Conservation (phyloP, 768 basidiomycete species). For the Crucibulum laeve region DNA sequence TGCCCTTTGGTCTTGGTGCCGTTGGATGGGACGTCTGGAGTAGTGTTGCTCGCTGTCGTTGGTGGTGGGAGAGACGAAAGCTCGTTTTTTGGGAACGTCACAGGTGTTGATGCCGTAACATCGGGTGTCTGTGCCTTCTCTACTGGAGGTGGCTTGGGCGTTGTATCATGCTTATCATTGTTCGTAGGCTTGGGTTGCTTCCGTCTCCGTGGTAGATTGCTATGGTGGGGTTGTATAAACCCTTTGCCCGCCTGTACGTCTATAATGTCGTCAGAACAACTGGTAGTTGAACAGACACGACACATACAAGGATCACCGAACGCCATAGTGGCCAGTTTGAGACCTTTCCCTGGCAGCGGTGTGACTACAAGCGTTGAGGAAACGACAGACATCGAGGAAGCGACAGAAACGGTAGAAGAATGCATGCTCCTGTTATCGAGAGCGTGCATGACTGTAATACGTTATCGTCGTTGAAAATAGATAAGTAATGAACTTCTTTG, state of each 20-base stretch:
- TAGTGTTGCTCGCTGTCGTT: not conserved
- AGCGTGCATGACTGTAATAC: not conserved
- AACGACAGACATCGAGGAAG: too few relatives aligned
- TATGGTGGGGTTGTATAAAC: slow-evolving; percentile 6
- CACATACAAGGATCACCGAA: not conserved
- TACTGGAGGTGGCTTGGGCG: not conserved
- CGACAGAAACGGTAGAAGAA: too few relatives aligned
- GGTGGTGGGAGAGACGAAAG: not conserved
- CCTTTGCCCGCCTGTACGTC: slow-evolving; percentile 2
- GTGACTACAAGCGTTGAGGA: too few relatives aligned
- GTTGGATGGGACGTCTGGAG: not conserved
- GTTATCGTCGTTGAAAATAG: not conserved
- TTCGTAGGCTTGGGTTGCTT: not conserved
- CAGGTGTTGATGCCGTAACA: too few relatives aligned
- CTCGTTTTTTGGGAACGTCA: too few relatives aligned
- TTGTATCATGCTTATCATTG: not conserved
- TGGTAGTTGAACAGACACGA: not conserved
- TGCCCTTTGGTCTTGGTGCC: not conserved
- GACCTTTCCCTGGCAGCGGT: too few relatives aligned
- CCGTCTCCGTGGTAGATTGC: slow-evolving; percentile 5
- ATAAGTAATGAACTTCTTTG: not conserved
- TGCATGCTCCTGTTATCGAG: too few relatives aligned
- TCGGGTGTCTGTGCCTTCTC: too few relatives aligned
- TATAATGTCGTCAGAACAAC: not conserved
- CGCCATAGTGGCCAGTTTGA: too few relatives aligned